Evolutionary conservation across 164 flowering plant species (phyloP), one percentile per base, ranked within the genome.

Genomic region (Vitis amurensis): DNA sequence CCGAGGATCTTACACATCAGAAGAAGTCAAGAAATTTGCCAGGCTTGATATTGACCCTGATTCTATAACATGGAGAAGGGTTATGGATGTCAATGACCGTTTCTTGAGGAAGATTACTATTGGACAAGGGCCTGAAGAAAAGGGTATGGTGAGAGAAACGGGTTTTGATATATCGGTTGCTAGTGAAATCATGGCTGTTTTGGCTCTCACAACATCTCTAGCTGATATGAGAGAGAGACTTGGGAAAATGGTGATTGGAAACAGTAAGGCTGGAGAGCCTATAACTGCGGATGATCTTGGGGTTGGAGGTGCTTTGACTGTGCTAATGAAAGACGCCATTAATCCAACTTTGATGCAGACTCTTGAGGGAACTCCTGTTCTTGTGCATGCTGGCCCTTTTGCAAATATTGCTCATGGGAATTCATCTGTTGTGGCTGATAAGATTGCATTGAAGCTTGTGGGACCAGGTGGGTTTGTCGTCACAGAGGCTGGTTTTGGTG

Each of bases 341-440:
- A 87, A 96, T 78, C 99, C 99, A 8, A 96, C 98, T 14, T 68
- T 96, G 63, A 93, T 96, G 98, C 99, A 96, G 80, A 96, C 99
- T 55, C 97, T 96, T 10, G 99, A 96, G 74, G 98, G 98, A 47
- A 93, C 99, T 11, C 97, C 99, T 11, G 99, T 93, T 67, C 93
- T 96, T 76, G 98, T 96, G 74, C 99, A 96, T 77, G 99, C 98
- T 5, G 99, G 99, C 16, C 99, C 99, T 7, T 96, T 96, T 86
- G 99, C 99, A 55, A 96, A 96, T 73, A 96, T 96, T 74, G 98
- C 99, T 66, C 99, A 96, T 74, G 99, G 99, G n/a, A 93, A 91
- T 79, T 93, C 98, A 51, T 93, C 98, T 49, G 79, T 96, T 57
- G 93, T 93, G 50, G 99, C 99, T 51, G 98, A 93, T 80, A 96